A percentile compares a stretch with the other conserved stretches of the same genome.
Evolutionary conservation across 1,284 basidiomycete genomes (phyloP).

Genomic region (Microbotryum scabiosae): DNA sequence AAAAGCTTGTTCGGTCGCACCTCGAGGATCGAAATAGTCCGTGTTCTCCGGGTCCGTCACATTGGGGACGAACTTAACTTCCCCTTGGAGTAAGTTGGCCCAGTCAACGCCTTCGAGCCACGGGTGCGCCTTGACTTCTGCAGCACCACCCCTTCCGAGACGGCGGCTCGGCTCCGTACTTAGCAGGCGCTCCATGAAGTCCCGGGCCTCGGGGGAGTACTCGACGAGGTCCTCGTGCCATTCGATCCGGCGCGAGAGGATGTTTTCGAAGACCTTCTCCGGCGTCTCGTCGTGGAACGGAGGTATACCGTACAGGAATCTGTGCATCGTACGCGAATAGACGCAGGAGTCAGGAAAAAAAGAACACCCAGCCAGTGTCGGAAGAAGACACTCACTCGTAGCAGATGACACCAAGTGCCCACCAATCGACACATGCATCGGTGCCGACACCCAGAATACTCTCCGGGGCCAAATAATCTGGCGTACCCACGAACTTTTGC

Average conservation of each 20-base stretch:
- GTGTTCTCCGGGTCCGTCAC: slow-evolving; percentile 94
- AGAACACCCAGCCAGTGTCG: neutral
- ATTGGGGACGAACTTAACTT: slow-evolving; percentile 93
- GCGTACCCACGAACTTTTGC: slow-evolving; percentile 41
- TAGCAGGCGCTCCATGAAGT: slow-evolving; percentile 86
- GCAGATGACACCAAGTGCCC: slow-evolving; percentile 96
- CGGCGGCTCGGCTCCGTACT: slow-evolving; percentile 70
- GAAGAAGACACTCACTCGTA: slow-evolving; percentile 56
- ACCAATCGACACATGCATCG: slow-evolving; percentile 98
- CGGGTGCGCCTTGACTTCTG: slow-evolving; percentile 86
- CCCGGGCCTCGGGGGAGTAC: slow-evolving; percentile 72
- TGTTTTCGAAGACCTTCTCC: slow-evolving; percentile 97
- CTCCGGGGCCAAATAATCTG: slow-evolving; percentile 43
- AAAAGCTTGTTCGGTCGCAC: slow-evolving; percentile 79
- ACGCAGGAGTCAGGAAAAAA: neutral
- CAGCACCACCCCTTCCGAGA: slow-evolving; percentile 77
- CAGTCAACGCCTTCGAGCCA: slow-evolving; percentile 89
- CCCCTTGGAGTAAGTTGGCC: slow-evolving; percentile 76
- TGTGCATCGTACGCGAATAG: slow-evolving; percentile 1
- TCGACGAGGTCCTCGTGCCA: slow-evolving; percentile 78
- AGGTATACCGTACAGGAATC: slow-evolving; percentile 87
- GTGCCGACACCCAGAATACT: slow-evolving; percentile 79
- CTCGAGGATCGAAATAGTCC: slow-evolving; percentile 96
- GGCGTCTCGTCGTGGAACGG: slow-evolving; percentile 97
- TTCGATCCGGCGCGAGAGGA: slow-evolving; percentile 87